Evolutionary conservation across 805 yeast genomes (phyloP).

Genomic region (Babjeviella inositovora): DNA sequence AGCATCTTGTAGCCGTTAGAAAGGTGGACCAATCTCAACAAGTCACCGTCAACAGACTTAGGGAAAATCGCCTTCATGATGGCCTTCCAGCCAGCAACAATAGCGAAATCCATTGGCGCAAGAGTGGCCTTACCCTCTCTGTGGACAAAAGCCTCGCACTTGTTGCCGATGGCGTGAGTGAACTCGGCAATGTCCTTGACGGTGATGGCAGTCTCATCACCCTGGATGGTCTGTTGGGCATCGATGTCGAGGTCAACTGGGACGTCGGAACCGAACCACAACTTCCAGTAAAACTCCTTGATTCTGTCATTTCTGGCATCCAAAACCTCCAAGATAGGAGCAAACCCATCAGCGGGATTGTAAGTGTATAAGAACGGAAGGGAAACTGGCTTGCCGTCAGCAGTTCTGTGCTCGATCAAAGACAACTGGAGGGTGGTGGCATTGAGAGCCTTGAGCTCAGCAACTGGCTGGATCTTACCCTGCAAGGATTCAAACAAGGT

Average conservation of each 20-base stretch:
- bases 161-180: conserved; percentile 94
- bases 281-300: conserved; percentile 92
- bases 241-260: conserved; percentile 58
- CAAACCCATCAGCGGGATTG: conserved; percentile 81
- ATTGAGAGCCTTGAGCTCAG: conserved; percentile 36
- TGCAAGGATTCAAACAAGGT: conserved; percentile 56
- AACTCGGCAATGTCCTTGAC: conserved; percentile 75
- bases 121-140: conserved; percentile 70
- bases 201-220: conserved; percentile 52
- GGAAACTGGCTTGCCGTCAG: conserved; percentile 57
- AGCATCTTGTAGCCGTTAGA: conserved; percentile 89
- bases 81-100: conserved; percentile 96
- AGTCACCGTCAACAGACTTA: conserved; percentile 87
- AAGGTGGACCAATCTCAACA: conserved; percentile 84
- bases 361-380: conserved; percentile 68
- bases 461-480: conserved; percentile 54
- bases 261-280: conserved; percentile 67
- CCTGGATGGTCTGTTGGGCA: conserved; percentile 55
- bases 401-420: conserved; percentile 80
- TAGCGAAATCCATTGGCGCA: conserved; percentile 99
- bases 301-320: conserved; percentile 85
- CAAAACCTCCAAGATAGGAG: conserved; percentile 85
- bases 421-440: conserved; percentile 44
- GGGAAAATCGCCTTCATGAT: conserved; percentile 98
- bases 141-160: conserved; percentile 87